A percentile compares a stretch with the other conserved stretches of the same genome.
phyloP scores from a whole-genome alignment of 1,139 yeast species.

The Neolecta irregularis region DNA sequence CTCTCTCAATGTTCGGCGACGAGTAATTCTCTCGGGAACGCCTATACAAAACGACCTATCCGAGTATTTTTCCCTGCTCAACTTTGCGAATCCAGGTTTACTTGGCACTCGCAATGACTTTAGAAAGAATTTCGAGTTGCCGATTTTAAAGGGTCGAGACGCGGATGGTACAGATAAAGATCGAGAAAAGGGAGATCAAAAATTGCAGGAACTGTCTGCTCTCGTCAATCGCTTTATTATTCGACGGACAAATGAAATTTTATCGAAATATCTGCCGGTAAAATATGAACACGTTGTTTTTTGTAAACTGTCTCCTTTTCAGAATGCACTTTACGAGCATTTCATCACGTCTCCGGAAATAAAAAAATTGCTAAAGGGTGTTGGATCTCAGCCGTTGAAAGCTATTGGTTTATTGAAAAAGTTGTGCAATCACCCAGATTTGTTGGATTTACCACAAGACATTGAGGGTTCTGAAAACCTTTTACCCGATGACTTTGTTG shows the following conservation, averaged over 20 bases:
- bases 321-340: slow-evolving; percentile 50
- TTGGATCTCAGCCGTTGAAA: slow-evolving; percentile 69
- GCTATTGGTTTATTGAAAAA: slow-evolving; percentile 83
- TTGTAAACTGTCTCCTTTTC: slow-evolving; percentile 70
- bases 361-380: slow-evolving; percentile 43
- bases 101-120: slow-evolving; percentile 75
- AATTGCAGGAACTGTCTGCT: slow-evolving; percentile 52
- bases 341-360: slow-evolving; percentile 74
- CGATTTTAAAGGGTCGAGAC: slow-evolving; percentile 74
- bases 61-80: slow-evolving; percentile 80
- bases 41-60: slow-evolving; percentile 94
- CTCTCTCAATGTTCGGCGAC: slow-evolving; percentile 63
- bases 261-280: slow-evolving; percentile 84
- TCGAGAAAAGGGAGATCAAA: slow-evolving; percentile 51
- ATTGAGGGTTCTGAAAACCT: slow-evolving; percentile 49
- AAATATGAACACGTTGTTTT: slow-evolving; percentile 93
- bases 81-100: slow-evolving; percentile 89
- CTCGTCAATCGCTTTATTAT: slow-evolving; percentile 82
- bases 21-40: slow-evolving; percentile 91
- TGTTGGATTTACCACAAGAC: slow-evolving; percentile 61
- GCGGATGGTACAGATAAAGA: slow-evolving; percentile 79
- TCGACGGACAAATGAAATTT: slow-evolving; percentile 85
- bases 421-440: slow-evolving; percentile 84
- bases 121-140: slow-evolving; percentile 66
- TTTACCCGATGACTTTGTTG: slow-evolving; percentile 54